These are phyloP conservation scores for Phytophthora cactorum DNA, from an alignment of 352 stramenopile species.

Conservation along the genomic window DNA sequence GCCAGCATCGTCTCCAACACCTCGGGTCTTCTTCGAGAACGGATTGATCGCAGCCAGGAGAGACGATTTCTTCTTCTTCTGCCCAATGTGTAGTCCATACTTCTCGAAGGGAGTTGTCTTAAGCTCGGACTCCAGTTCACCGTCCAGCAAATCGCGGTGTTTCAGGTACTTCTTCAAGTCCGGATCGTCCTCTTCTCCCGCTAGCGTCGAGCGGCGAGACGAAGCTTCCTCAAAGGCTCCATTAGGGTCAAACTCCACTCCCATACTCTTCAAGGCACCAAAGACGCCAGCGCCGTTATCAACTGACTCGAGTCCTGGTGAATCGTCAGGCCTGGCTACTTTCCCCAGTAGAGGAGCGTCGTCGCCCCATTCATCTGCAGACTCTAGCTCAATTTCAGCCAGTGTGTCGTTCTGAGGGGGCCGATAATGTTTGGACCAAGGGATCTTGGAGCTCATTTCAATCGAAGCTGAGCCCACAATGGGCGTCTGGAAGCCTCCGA, in stretches of 20 bases:
- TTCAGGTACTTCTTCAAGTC: conserved; percentile 81
- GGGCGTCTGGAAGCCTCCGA: conserved; percentile 86
- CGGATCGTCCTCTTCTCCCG: conserved; percentile 65
- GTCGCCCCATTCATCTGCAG: conserved; percentile 58
- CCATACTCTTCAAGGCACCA: conserved; percentile 86
- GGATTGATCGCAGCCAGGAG: conserved; percentile 69
- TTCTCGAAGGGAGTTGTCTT: conserved; percentile 91
- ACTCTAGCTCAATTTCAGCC: conserved; percentile 72
- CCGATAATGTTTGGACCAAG: conserved; percentile 80
- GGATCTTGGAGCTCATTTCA: conserved; percentile 86
- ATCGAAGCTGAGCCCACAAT: conserved; percentile 88
- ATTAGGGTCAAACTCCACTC: conserved; percentile 76
- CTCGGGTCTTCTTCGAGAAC: conserved; percentile 69
- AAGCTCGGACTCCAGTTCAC: conserved; percentile 73
- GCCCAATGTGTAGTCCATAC: conserved; percentile 83
- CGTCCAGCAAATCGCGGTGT: conserved; percentile 71
- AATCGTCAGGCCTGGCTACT: conserved; percentile 26
- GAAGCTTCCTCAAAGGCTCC: conserved; percentile 61
- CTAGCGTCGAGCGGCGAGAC: conserved; percentile 59
- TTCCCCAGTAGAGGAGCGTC: conserved; percentile 58
- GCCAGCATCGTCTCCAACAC: conserved; percentile 45
- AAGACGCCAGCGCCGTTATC: conserved; percentile 89
- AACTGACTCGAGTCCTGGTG: conserved; percentile 43
- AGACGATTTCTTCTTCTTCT: conserved; percentile 78
- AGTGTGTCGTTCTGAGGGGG: conserved; percentile 73